These are phyloP conservation scores for Sugiyamaella paludigena DNA, from an alignment of 1,139 yeast species.

Conservation along the genomic window DNA sequence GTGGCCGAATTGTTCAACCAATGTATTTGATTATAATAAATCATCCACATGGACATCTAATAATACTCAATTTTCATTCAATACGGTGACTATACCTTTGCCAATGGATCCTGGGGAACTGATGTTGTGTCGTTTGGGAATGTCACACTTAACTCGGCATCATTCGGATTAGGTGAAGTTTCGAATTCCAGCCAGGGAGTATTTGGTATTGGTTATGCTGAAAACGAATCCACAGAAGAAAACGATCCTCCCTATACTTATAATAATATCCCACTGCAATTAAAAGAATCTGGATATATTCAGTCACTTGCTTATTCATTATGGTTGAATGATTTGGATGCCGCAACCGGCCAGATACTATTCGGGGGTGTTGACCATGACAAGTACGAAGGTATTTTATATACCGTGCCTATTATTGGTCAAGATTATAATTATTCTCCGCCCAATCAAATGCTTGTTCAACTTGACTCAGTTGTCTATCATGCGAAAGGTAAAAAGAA, in stretches of 20 bases:
- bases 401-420: conserved; percentile 27
- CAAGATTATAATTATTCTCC: conserved; percentile 11
- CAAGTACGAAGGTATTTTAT: conserved; percentile 47
- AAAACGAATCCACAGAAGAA: neutral
- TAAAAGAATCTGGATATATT: conserved; percentile 45
- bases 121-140: conserved; percentile 48
- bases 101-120: conserved; percentile 61
- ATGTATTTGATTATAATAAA: conserved; percentile 21
- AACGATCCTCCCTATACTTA: conserved; percentile 23
- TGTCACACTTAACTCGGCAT: conserved; percentile 15
- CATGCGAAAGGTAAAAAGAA: conserved; percentile 11
- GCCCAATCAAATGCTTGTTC: conserved; percentile 26
- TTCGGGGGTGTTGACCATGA: conserved; percentile 62
- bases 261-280: conserved; percentile 31
- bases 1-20: conserved; percentile 5
- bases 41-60: conserved; percentile 19
- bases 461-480: conserved; percentile 20
- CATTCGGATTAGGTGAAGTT: conserved; percentile 33
- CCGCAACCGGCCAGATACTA: conserved; percentile 47
- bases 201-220: conserved; percentile 35
- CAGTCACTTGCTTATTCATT: conserved; percentile 52
- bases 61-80: conserved; percentile 42
- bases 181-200: conserved; percentile 36
- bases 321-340: conserved; percentile 45
- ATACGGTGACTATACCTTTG: conserved; percentile 62